A percentile compares a stretch with the other conserved stretches of the same genome.
These are phyloP conservation scores for Populus nigra DNA, from an alignment of 345 rosid species.

Conservation along the genomic window DNA sequence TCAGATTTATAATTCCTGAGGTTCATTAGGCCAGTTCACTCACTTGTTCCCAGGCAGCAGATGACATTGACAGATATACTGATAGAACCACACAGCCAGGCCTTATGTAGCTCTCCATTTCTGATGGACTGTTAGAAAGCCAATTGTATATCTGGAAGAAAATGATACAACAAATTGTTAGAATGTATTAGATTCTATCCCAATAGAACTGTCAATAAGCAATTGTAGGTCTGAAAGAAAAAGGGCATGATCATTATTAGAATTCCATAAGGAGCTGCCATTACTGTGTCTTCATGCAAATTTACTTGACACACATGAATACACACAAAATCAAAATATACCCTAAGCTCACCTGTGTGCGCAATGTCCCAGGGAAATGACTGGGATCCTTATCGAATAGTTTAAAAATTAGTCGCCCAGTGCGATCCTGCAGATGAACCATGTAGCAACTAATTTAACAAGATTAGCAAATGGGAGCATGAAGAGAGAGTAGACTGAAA, in stretches of 20 bases:
- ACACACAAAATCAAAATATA: conserved; percentile 3
- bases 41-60: conserved; percentile 69
- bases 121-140: conserved; percentile 87
- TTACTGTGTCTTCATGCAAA: neutral
- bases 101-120: conserved; percentile 95
- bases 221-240: neutral
- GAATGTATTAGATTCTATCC: neutral
- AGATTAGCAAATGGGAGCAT: neutral
- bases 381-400: conserved; percentile 81
- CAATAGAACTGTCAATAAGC: neutral
- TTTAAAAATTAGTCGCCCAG: conserved; percentile 67
- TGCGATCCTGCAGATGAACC: conserved; percentile 51
- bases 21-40: conserved; percentile 32
- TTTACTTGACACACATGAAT: neutral
- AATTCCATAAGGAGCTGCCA: conserved; percentile 1
- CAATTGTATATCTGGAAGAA: conserved; percentile 69
- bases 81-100: conserved; percentile 90
- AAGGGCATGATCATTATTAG: neutral
- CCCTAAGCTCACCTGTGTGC: conserved; percentile 50
- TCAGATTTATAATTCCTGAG: conserved; percentile 1
- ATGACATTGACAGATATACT: conserved; percentile 70
- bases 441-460: neutral
- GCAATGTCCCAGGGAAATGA: conserved; percentile 64
- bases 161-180: conserved; percentile 8
- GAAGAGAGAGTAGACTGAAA: neutral